These are phyloP conservation scores for Lonicera japonica DNA, from an alignment of 129 eudicot species.

Conservation along the genomic window DNA sequence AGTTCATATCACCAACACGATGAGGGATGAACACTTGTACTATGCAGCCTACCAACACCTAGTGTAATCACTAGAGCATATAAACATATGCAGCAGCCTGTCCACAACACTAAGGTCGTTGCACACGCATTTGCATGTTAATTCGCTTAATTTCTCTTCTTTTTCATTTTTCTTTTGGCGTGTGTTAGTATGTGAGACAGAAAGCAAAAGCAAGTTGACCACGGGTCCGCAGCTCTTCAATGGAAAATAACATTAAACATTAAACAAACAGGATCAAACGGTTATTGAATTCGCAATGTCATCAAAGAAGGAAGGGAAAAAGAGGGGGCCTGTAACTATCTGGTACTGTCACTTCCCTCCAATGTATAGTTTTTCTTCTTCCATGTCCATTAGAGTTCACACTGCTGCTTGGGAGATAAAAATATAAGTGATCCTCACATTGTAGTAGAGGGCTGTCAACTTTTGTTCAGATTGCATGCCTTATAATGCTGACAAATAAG, in stretches of 20 bases:
- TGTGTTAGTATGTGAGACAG: not conserved
- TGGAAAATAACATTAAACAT: not conserved
- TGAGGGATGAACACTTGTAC: too few species aligned
- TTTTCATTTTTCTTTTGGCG: not conserved
- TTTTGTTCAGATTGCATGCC: too few species aligned
- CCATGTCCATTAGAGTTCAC: too few species aligned
- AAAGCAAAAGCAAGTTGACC: not conserved
- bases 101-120: too few species aligned
- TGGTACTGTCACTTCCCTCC: not conserved
- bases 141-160: not conserved
- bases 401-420: too few species aligned
- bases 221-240: not conserved
- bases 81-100: too few species aligned
- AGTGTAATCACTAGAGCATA: too few species aligned
- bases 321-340: not conserved
- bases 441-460: too few species aligned
- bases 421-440: too few species aligned
- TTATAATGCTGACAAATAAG: too few species aligned
- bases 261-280: slow-evolving; percentile 7
- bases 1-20: too few species aligned
- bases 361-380: not conserved
- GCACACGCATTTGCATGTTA: not conserved
- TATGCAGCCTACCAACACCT: too few species aligned
- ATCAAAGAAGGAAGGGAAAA: not conserved
- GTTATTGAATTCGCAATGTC: slow-evolving; percentile 9